Evolutionary conservation across 768 basidiomycete genomes (phyloP).

Genomic region (Infundibulicybe gibba): DNA sequence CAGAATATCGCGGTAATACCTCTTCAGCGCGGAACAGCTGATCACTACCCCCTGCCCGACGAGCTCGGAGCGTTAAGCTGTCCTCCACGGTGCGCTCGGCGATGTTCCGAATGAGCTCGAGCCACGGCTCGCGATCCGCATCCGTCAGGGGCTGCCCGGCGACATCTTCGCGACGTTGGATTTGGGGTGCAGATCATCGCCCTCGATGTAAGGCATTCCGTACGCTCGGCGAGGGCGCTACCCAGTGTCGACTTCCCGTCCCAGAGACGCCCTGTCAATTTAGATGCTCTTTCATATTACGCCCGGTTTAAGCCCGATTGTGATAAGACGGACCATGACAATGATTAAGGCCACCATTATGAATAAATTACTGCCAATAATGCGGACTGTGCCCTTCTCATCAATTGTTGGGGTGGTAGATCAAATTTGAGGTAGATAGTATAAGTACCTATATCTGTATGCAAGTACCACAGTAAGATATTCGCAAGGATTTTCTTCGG

Average conservation of each 20-base stretch:
- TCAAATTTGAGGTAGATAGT: too few species aligned
- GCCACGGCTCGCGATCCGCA: slow-evolving; percentile 84
- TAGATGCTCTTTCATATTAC: not conserved
- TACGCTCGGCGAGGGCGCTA: slow-evolving; percentile 53
- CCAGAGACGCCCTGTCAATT: slow-evolving; percentile 63
- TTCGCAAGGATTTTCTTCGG: too few species aligned
- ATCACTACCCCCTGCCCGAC: slow-evolving; percentile 59
- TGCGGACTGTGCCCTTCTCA: too few species aligned
- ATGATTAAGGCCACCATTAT: slow-evolving; percentile 10
- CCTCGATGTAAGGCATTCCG: slow-evolving; percentile 80
- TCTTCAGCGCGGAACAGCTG: slow-evolving; percentile 84
- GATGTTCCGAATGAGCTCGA: slow-evolving; percentile 63
- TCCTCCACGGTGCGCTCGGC: slow-evolving; percentile 43
- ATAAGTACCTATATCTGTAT: too few species aligned
- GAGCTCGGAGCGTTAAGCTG: slow-evolving; percentile 9
- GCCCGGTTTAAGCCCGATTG: not conserved
- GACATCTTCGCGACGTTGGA: slow-evolving; percentile 87
- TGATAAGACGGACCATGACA: slow-evolving; percentile 15
- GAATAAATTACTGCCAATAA: too few species aligned
- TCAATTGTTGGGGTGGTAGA: too few species aligned
- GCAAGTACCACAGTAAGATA: too few species aligned
- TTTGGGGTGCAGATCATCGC: slow-evolving; percentile 81
- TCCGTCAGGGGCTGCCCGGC: slow-evolving; percentile 73
- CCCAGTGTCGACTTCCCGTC: slow-evolving; percentile 72
- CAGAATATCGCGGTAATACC: slow-evolving; percentile 76